Base-by-base conservation (phyloP, 1,284 basidiomycete genomes). In the Ceraceosorus bombacis region DNA sequence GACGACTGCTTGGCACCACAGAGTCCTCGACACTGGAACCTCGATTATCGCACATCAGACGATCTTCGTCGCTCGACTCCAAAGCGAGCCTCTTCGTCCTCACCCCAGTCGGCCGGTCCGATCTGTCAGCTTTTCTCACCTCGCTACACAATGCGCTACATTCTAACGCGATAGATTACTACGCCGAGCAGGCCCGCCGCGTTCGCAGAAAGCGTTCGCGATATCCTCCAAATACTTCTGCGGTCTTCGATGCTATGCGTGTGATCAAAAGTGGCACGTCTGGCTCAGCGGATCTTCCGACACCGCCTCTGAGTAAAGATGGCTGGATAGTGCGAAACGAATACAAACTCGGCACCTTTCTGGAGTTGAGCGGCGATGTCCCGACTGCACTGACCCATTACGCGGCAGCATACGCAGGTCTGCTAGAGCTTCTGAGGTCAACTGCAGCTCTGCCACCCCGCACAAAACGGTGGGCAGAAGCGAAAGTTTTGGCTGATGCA, bases 381-480 rank as follows among this genome's bases (percentile, higher is more conserved):
- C 86, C 88, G 65, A 66, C 76, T 73, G 61, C 60, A 58, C 57
- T 58, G 6, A 51, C 63, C 48, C 60, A 54, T 63, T 59, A 69
- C 54, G 27, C 57, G 36, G 61, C 64, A 37, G 63, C 60, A 46
- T 55, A 69, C 63, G 46, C 49, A 36, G 36, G 50, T 9, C 9
- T 57, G n/a, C 12, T n/a, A 9, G 56, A 61, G 41, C 51, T 61
- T 10, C 15, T 61, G 2, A 37, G 53, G 7, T 89, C 89, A 4
- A 88, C 88, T 4, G 85, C 85, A 0, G 87, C 89, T 57, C 78
- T 95, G 4, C 89, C 89, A 0, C 92, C 94, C 4, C 83, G 93
- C 3, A 96, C 93, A 0, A 97, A 97, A 77, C 83, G 94, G 39
- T 97, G 94, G 93, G 92, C 94, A 4, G 94, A 98, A 79, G 94